phyloP scores from a whole-genome alignment of 139 green algal genomes.

The Dunaliella primolecta region DNA sequence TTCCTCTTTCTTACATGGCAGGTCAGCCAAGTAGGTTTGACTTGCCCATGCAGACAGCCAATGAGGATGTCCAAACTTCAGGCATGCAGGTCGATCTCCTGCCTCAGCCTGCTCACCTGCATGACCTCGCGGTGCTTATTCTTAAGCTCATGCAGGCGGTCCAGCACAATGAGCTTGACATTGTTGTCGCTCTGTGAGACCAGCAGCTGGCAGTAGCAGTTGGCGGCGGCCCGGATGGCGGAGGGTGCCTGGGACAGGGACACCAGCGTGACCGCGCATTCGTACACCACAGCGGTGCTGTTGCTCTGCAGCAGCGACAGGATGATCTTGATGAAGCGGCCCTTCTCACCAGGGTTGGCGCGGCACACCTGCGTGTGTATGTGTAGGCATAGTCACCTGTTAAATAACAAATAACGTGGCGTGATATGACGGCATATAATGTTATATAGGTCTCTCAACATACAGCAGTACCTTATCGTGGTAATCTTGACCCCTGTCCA shows the following conservation, averaged over 20 bases:
- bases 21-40: no score
- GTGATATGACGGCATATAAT: no score
- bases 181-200: slow-evolving; percentile 98
- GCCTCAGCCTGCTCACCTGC: slow-evolving; percentile 29
- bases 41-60: no score
- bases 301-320: slow-evolving; percentile 83
- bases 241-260: slow-evolving; percentile 88
- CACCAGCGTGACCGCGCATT: slow-evolving; percentile 90
- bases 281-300: slow-evolving; percentile 90
- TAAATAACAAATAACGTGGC: no score
- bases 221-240: slow-evolving; percentile 91
- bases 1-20: no score
- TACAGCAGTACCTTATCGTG: no score
- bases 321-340: slow-evolving; percentile 98
- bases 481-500: no score
- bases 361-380: slow-evolving; percentile 69
- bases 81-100: no score
- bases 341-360: slow-evolving; percentile 81
- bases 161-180: slow-evolving; percentile 99
- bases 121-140: slow-evolving; percentile 71
- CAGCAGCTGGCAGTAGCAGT: slow-evolving; percentile 97
- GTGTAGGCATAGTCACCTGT: not conserved
- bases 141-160: slow-evolving; percentile 80
- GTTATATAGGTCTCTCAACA: no score
- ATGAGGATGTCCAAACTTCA: no score